phyloP scores from a whole-genome alignment of 331 rosid genomes.

The Phaseolus coccineus region DNA sequence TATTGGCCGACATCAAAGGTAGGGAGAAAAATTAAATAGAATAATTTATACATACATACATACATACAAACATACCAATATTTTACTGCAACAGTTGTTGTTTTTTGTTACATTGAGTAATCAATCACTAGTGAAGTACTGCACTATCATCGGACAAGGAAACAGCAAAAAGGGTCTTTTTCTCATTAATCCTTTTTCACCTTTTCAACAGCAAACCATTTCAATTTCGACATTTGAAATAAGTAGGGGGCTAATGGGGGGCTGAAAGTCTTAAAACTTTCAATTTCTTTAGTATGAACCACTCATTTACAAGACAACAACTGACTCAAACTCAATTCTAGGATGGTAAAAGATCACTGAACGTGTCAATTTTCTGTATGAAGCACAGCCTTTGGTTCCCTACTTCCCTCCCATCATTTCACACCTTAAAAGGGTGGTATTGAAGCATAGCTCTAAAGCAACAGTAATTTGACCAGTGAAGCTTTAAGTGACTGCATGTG shows the following conservation, averaged over 20 bases:
- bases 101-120: constrained; percentile 26
- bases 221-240: neutral
- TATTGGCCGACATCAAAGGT: constrained; percentile 45
- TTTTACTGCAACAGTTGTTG: constrained; percentile 31
- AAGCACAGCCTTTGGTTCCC: neutral
- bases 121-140: constrained; percentile 26
- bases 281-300: neutral
- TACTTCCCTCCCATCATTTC: neutral
- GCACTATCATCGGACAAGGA: constrained; percentile 37
- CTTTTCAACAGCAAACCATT: neutral
- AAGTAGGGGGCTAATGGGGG: neutral
- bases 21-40: neutral
- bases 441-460: neutral
- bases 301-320: neutral
- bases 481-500: neutral
- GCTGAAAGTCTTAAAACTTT: neutral
- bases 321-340: neutral
- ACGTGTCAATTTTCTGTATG: neutral
- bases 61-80: constrained; percentile 15
- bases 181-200: neutral
- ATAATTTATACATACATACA: neutral
- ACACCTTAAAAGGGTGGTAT: neutral
- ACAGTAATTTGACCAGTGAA: constrained; percentile 7
- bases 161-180: neutral
- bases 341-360: neutral